Base-by-base conservation (phyloP, 805 yeast species). In the Saturnispora saitoi region DNA sequence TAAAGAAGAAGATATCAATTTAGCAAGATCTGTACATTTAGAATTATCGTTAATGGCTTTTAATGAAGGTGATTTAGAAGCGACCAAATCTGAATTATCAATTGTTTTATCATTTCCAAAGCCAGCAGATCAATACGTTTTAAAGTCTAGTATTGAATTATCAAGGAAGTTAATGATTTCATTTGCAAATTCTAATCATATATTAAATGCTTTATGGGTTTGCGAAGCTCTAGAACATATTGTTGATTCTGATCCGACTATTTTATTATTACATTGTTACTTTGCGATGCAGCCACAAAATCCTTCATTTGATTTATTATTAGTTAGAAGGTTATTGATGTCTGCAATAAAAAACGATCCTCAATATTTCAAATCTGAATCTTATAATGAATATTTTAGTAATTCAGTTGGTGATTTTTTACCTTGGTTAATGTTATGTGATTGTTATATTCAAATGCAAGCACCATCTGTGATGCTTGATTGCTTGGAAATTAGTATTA, bases 31-130 rank as follows among this genome's bases (percentile, higher is more conserved):
- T 14, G 73, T 75, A 3, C 82, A 77, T 61, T 71, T 77, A 4
- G 80, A 77, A 54, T 62, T 80, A 42, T 83, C 81, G 0, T 73
- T 75, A 4, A 65, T 79, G n/a, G 76, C 77, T 2, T 71, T 75
- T 1, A 68, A 72, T 7, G 76, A 77, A 26, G 75, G 75, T 15
- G 71, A 77, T 54, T 64, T 71, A 34, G 79, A 76, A 48, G 55
- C 64, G 43, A 75, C 78, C n/a, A 69, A 72, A 9, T 60, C 68
- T 8, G 83, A 80, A 57, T 57, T 79, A 36, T 69, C 71, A 15
- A 70, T 73, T 1, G 76, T 81, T 1, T 60, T 78, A 42, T 65
- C 75, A 26, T 62, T 78, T 30, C 78, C 80, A 0, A 70, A 76
- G 4, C 75, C 78, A 11, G 32, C 22, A 2, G 49, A 50, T 39